Evolutionary conservation across 1,284 basidiomycete species (phyloP), one percentile per base, ranked within the genome.

Genomic region (Puccinia brachypodii): DNA sequence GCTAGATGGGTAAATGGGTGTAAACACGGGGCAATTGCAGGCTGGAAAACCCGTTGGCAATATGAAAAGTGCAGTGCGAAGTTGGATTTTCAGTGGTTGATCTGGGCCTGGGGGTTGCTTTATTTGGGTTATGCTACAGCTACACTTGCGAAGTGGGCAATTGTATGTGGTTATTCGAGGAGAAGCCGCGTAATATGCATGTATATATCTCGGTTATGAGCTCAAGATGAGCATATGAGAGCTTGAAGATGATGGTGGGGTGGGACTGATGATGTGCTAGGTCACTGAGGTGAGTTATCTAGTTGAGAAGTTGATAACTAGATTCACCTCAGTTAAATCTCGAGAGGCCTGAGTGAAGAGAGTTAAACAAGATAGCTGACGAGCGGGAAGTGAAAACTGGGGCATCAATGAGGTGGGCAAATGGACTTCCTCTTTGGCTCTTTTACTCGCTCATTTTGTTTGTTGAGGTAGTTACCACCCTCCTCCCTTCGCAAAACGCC

Each of bases 401-500:
- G n/a, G 33, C 31, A 6, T 31, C 33, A 13, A 31, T 22, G 19
- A 56, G 11, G 53, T 25, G n/a, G 53, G 6, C 53, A 56, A 56
- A 8, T 56, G n/a, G n/a, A n/a, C n/a, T 56, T 25, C 53, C 50
- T 11, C n/a, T 56, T 56, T n/a, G n/a, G 19, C n/a, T 25, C n/a
- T 56, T 64, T 64, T 9, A 64, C 36, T 64, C 22, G 40, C 40
- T 68, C 64, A 22, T 68, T 44, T 68, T 44, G n/a, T n/a, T n/a
- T n/a, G 64, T 68, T 44, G 64, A 64, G 62, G 28, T 31, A 64
- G 62, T 38, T 38, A 64, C 62, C 33, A 64, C 62, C 40, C 62
- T 38, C 60, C 64, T 66, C 62, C 62, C 64, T 68, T 68, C 44
- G 64, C 38, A 42, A 68, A 56, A 56, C 64, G 40, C 64, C 64